Evolutionary conservation across 805 yeast genomes (phyloP).

Genomic region (Saturnispora besseyi): DNA sequence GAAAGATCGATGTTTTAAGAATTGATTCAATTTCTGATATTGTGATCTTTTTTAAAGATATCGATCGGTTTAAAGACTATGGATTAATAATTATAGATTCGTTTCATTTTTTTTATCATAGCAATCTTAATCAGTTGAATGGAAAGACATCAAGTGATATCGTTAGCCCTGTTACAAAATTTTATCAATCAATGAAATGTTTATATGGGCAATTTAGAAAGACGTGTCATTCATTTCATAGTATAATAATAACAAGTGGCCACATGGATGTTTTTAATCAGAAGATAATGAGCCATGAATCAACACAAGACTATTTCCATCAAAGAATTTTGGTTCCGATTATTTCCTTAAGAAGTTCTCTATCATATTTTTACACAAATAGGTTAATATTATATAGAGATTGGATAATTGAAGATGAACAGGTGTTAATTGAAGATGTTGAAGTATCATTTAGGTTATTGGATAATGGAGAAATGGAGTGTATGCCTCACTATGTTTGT

Average conservation of each 20-base stretch:
- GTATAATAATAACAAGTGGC: slow-evolving; percentile 22
- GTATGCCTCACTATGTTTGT: slow-evolving; percentile 22
- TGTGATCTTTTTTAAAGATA: slow-evolving; percentile 15
- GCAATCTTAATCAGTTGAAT: slow-evolving; percentile 9
- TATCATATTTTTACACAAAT: slow-evolving; percentile 22
- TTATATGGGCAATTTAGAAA: slow-evolving; percentile 12
- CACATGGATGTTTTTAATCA: slow-evolving; percentile 23
- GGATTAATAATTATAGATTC: slow-evolving; percentile 23
- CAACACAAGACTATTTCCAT: slow-evolving; percentile 11
- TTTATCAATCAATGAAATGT: slow-evolving; percentile 14
- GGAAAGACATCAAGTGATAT: slow-evolving; percentile 8
- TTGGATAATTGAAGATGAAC: slow-evolving; percentile 19
- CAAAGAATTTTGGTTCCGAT: slow-evolving; percentile 27
- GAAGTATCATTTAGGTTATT: slow-evolving; percentile 19
- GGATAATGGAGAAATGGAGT: slow-evolving; percentile 12
- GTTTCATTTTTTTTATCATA: slow-evolving; percentile 21
- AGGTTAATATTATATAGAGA: slow-evolving; percentile 25
- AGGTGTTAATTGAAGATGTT: slow-evolving; percentile 8
- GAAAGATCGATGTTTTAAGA: slow-evolving; percentile 12
- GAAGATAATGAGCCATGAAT: slow-evolving; percentile 13
- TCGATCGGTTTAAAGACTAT: slow-evolving; percentile 13
- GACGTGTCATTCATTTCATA: slow-evolving; percentile 4
- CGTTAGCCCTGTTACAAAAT: slow-evolving; percentile 18
- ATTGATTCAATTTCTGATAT: slow-evolving; percentile 18
- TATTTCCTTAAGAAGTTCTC: slow-evolving; percentile 22